Percentiles rank a stretch among this genome's conserved stretches.
Conservation (phyloP, 164 flowering plant genomes). For the Magnolia kwangsiensis region DNA sequence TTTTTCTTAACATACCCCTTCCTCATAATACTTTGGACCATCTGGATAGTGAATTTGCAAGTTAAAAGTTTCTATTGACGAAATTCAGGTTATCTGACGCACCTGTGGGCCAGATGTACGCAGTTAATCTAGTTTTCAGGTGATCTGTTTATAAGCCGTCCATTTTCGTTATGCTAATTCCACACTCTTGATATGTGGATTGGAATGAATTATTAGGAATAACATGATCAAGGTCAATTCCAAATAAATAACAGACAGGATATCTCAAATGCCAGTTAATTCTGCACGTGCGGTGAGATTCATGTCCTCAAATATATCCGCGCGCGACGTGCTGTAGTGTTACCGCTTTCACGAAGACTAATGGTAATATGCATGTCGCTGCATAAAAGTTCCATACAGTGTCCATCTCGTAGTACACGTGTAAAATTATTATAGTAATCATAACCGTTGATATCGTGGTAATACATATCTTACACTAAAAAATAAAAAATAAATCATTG, state of each 20-base stretch:
- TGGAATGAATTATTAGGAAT: neutral
- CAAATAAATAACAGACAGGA: neutral
- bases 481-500: too few species aligned
- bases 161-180: neutral
- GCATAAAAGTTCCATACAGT: neutral
- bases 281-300: neutral
- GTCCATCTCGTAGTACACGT: neutral
- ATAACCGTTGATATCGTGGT: neutral
- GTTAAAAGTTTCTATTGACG: too few species aligned
- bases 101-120: too few species aligned
- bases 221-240: neutral
- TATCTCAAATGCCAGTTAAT: neutral
- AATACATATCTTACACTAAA: too few species aligned
- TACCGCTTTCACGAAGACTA: neutral
- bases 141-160: neutral
- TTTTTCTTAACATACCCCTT: too few species aligned
- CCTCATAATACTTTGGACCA: too few species aligned
- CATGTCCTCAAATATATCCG: neutral
- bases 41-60: too few species aligned
- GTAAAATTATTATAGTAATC: neutral
- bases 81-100: too few species aligned
- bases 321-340: neutral
- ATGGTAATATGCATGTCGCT: neutral
- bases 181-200: neutral
- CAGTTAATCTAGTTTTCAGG: too few species aligned